Evolutionary conservation across 139 green algal genomes (phyloP).

Genomic region (Axilococcus clingmanii): DNA sequence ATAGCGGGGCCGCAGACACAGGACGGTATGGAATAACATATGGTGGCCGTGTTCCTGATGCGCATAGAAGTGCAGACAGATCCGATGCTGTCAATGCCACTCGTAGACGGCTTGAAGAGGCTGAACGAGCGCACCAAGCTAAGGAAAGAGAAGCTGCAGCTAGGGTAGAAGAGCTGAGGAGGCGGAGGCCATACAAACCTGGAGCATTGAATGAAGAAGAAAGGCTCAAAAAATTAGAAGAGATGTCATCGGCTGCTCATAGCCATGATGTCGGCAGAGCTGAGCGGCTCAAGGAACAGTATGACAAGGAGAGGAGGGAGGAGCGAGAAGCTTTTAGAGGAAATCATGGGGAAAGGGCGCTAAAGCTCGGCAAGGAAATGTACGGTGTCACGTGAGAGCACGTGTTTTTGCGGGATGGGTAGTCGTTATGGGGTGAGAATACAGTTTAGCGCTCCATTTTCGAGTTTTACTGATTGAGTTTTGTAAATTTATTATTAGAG

Average conservation of each 20-base stretch:
- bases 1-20: not conserved
- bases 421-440: too few relatives aligned
- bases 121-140: slow-evolving; percentile 26
- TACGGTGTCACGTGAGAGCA: too few relatives aligned
- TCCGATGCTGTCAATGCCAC: slow-evolving; percentile 30
- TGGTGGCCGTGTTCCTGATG: slow-evolving; percentile 11
- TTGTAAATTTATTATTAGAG: too few relatives aligned
- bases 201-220: slow-evolving; percentile 61
- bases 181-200: slow-evolving; percentile 31
- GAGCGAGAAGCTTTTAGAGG: slow-evolving; percentile 14
- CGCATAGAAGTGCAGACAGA: slow-evolving; percentile 10
- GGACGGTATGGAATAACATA: slow-evolving; percentile 27
- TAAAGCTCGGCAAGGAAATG: too few relatives aligned
- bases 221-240: slow-evolving; percentile 48
- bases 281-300: slow-evolving; percentile 25
- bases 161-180: slow-evolving; percentile 21
- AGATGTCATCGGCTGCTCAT: slow-evolving; percentile 75
- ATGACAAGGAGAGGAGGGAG: slow-evolving; percentile 3
- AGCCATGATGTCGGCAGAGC: slow-evolving; percentile 54
- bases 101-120: slow-evolving; percentile 50
- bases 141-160: slow-evolving; percentile 41
- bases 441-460: too few relatives aligned
- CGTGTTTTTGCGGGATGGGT: too few relatives aligned
- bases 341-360: too few relatives aligned
- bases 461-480: too few relatives aligned